phyloP scores from a whole-genome alignment of 2,329 filamentous ascomycete genomes.

The Epichloe uncinata region DNA sequence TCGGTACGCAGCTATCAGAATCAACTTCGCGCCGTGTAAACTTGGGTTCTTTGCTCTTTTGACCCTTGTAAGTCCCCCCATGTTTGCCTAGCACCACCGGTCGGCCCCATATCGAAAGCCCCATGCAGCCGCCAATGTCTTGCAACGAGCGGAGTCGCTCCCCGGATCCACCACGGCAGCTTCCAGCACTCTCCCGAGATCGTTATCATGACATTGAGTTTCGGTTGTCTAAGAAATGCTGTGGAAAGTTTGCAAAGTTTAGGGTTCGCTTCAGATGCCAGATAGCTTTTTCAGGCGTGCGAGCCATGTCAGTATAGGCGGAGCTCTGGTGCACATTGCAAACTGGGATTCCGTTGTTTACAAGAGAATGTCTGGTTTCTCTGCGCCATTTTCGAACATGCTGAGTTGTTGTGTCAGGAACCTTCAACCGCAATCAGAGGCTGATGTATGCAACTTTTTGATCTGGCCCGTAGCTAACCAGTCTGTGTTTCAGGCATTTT shows the following conservation, averaged over 20 bases:
- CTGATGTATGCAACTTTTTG: not conserved
- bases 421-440: not conserved
- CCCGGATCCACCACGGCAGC: constrained; percentile 5
- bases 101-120: constrained; percentile 1
- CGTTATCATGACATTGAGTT: not conserved
- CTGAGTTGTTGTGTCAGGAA: not conserved
- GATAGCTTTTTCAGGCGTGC: not conserved
- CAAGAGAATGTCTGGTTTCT: not conserved
- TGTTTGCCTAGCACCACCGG: not conserved
- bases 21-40: not conserved
- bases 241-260: not conserved
- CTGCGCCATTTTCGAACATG: not conserved
- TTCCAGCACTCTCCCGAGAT: not conserved
- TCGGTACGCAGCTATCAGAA: not conserved
- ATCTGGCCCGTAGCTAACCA: not conserved
- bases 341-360: not conserved
- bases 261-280: not conserved
- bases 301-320: not conserved
- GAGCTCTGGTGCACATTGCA: not conserved
- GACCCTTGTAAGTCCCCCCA: constrained; percentile 4
- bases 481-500: not conserved
- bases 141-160: constrained; percentile 7
- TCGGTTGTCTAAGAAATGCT: not conserved
- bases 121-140: constrained; percentile 6
- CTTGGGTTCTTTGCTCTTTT: not conserved